Evolutionary conservation across 2,329 filamentous ascomycete species (phyloP).

Genomic region (Aspergillus amoenus): DNA sequence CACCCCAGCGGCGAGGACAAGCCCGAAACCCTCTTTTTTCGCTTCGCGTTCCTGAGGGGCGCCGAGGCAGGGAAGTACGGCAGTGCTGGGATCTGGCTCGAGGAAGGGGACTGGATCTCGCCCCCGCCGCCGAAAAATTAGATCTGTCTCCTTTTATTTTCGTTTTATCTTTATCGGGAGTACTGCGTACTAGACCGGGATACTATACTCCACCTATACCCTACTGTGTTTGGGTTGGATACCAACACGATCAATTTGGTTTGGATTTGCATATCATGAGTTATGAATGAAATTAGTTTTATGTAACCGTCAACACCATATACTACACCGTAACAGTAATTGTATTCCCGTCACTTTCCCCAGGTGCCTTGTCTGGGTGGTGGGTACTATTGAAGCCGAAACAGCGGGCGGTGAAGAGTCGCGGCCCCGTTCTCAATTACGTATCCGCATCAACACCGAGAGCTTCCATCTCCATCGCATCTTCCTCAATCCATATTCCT

Average conservation of each 20-base stretch:
- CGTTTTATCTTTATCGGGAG: neutral
- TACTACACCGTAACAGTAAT: neutral
- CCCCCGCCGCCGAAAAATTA: slow-evolving; percentile 28
- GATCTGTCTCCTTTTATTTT: slow-evolving; percentile 4
- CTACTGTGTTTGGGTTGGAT: slow-evolving; percentile 3
- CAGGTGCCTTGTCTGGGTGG: neutral
- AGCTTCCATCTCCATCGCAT: neutral
- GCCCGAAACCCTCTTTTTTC: slow-evolving; percentile 46
- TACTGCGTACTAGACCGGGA: slow-evolving; percentile 5
- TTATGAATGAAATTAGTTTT: slow-evolving; percentile 7
- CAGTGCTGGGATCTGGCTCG: slow-evolving; percentile 40
- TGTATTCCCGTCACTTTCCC: neutral
- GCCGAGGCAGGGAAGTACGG: slow-evolving; percentile 41
- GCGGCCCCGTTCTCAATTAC: neutral
- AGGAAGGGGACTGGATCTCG: slow-evolving; percentile 37
- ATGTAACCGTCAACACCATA: neutral
- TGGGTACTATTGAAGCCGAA: neutral
- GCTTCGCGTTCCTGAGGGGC: slow-evolving; percentile 47
- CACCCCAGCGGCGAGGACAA: slow-evolving; percentile 27
- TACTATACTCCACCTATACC: neutral
- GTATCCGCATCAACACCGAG: neutral
- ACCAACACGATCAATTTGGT: neutral
- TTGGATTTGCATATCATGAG: slow-evolving; percentile 2
- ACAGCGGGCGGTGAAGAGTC: neutral
- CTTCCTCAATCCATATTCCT: neutral